Percentiles rank a stretch among this genome's conserved stretches.
Conservation (phyloP, 768 basidiomycete species). For the Macrolepiota albuminosa region DNA sequence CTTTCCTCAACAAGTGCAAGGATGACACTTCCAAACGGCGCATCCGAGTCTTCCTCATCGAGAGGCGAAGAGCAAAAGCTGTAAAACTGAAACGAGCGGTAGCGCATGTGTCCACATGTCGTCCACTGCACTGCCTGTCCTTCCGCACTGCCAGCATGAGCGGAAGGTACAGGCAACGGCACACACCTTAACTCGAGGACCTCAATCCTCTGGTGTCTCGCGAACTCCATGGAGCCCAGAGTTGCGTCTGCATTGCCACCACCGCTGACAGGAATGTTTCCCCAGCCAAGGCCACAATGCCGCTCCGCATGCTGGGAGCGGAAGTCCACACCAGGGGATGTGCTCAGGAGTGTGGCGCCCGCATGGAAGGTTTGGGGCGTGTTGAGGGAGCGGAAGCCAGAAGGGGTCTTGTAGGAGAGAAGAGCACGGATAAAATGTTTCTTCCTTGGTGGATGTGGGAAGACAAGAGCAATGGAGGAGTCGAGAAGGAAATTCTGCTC, state of each 20-base stretch:
- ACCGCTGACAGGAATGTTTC: too few species aligned
- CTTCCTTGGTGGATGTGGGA: not conserved
- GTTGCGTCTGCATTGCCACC: constrained; percentile 15
- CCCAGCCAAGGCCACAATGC: constrained; percentile 31
- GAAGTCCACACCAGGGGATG: too few species aligned
- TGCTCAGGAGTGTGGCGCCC: too few species aligned
- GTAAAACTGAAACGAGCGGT: constrained; percentile 28
- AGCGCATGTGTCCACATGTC: constrained; percentile 36
- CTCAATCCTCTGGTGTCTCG: constrained; percentile 16
- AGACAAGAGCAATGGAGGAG: constrained; percentile 41
- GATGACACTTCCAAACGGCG: too few species aligned
- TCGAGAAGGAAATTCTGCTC: constrained; percentile 55
- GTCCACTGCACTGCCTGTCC: too few species aligned
- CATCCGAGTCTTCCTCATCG: not conserved
- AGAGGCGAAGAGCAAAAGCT: too few species aligned
- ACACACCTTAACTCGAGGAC: constrained; percentile 2
- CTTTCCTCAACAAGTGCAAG: too few species aligned
- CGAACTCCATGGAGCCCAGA: constrained; percentile 47
- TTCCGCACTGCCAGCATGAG: not conserved
- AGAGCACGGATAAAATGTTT: not conserved
- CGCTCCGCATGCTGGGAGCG: too few species aligned
- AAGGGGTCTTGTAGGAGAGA: too few species aligned
- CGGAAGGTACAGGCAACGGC: too few species aligned
- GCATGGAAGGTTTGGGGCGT: too few species aligned
- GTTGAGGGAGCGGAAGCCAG: too few species aligned